Percentiles rank a stretch among this genome's conserved stretches.
These are phyloP conservation scores for Dryadomyces quercus-mongolicae DNA, from an alignment of 2,329 filamentous ascomycete species.

Conservation along the genomic window DNA sequence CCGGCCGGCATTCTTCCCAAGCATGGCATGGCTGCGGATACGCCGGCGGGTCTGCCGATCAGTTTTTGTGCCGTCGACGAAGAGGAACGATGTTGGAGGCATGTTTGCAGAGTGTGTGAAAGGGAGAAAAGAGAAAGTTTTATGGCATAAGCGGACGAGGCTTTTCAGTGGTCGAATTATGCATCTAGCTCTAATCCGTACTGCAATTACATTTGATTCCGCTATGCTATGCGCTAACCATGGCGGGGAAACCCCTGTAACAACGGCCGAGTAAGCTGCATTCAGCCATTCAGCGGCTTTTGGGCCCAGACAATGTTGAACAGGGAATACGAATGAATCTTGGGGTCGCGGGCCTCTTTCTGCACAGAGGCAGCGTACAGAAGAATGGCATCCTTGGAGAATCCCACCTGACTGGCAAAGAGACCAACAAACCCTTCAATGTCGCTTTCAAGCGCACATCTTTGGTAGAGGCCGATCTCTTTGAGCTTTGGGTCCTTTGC, in stretches of 20 bases:
- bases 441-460: neutral
- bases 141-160: no score
- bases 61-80: neutral
- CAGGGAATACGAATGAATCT: neutral
- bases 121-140: no score
- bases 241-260: neutral
- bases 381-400: neutral
- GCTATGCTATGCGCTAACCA: no score
- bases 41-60: neutral
- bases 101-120: no score
- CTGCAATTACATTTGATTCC: no score
- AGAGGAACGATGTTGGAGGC: neutral
- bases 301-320: neutral
- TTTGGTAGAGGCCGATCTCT: constrained; percentile 14
- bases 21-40: neutral
- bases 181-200: no score
- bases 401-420: neutral
- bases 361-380: neutral
- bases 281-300: neutral
- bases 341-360: neutral
- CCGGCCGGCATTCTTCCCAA: neutral
- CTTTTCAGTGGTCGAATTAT: no score
- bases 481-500: constrained; percentile 18
- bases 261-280: neutral
- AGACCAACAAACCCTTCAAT: neutral